A percentile compares a stretch with the other conserved stretches of the same genome.
These are phyloP conservation scores for Protomyces lactucae-debilis DNA, from an alignment of 1,139 yeast species.

Conservation along the genomic window DNA sequence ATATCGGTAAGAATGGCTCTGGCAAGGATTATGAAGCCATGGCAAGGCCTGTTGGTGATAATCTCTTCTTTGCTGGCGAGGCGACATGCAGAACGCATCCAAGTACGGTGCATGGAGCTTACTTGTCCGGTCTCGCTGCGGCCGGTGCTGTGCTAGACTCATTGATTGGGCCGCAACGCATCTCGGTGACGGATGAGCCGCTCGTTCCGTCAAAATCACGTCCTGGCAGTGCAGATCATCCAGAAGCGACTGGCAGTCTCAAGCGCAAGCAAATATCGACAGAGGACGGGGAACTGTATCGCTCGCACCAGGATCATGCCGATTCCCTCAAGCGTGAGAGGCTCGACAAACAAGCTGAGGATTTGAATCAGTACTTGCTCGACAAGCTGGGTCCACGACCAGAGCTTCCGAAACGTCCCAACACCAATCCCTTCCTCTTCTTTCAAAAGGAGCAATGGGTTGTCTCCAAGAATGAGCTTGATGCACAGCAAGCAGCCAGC, in stretches of 20 bases:
- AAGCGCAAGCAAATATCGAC: neutral
- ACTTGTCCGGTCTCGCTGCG: conserved; percentile 44
- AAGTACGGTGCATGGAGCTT: conserved; percentile 47
- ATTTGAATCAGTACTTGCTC: conserved; percentile 36
- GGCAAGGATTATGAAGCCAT: conserved; percentile 45
- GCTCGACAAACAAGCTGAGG: conserved; percentile 36
- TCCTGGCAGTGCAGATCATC: conserved; percentile 1
- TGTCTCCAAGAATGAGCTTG: conserved; percentile 41
- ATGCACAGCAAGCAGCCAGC: conserved; percentile 37
- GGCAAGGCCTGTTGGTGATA: conserved; percentile 40
- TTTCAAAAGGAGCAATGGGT: conserved; percentile 47
- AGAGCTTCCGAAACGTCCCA: conserved; percentile 41
- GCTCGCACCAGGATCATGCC: conserved; percentile 10
- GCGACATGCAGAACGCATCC: conserved; percentile 46
- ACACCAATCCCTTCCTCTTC: conserved; percentile 45
- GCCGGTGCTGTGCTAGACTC: conserved; percentile 44
- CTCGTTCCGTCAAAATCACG: conserved; percentile 37
- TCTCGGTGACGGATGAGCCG: conserved; percentile 38
- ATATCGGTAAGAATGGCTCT: conserved; percentile 45
- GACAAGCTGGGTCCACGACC: conserved; percentile 43
- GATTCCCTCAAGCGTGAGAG: conserved; percentile 27
- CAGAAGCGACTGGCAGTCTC: neutral
- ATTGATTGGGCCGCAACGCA: conserved; percentile 42
- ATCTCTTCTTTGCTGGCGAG: conserved; percentile 46
- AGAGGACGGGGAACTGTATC: neutral